Base-by-base conservation (phyloP, 2,329 filamentous ascomycete genomes). In the Pyricularia pennisetigena region DNA sequence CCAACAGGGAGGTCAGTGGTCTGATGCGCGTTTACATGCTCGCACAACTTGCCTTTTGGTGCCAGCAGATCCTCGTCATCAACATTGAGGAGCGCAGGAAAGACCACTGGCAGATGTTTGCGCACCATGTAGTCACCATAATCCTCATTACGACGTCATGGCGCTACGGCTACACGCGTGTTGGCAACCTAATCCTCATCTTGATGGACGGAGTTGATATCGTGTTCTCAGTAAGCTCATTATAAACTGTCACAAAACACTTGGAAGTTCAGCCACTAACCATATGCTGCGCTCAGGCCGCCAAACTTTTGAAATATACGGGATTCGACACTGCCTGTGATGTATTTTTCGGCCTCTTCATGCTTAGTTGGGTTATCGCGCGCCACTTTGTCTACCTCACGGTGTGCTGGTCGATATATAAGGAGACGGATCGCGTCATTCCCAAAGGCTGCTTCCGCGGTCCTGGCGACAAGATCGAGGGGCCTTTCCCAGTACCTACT, bases 91-190 rank as follows among this genome's bases (percentile, higher is more conserved):
- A 96, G 79, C 88, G 91, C 72, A 87, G 95, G 74, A 98, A 98
- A 81, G 95, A 99, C 74, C 90, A 97, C 79, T 91, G 88, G 82
- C 94, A 98, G 79, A 98, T 98, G 95, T 88, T 98, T 72, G 90
- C 88, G 23, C 95, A 98, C 78, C 95, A 99, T 80, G 86, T 97
- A 76, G 88, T 98, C 76, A 99, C 95, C 24, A 92, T 89, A 74
- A 82, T 83, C 5, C 87, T 99, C 63, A 88, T 99, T 71, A 88
- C 88, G 69, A 85, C 88, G 35, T 94, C 91, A 71, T 98, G 98
- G 77, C 86, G 88, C 72, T 97, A 96, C 77, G 89, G 94, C 75
- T 89, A 93, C 75, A 96, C 90, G 68, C 90, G 91, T 64, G 92
- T 97, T 30, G 94, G 93, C 68, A 95, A 94, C 75, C 85, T 97